Base-by-base conservation (phyloP, 208 protist genomes). In the Blastocrithidia nonstop region DNA sequence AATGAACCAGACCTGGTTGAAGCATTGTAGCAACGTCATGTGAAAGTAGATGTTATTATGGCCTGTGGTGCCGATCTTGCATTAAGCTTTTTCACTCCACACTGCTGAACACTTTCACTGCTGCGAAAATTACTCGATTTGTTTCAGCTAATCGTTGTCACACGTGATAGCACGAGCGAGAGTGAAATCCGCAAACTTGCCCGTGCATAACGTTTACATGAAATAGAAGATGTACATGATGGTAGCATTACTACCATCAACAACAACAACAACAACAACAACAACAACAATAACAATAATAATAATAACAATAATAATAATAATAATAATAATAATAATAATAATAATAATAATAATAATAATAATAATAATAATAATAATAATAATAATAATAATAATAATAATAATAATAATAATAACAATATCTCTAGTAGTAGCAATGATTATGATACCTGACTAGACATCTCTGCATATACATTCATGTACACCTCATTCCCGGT, bases 21-120 rank as follows among this genome's bases (percentile, higher is more conserved):
- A 11, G 31, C 53, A 28, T 45, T 62, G 24, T 19, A 15, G 8
- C 35, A 48, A 27, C 29, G 66, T 11, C 53, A 43, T 8, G 46
- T 38, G n/a, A 45, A 48, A 1, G 59, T 92, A 32, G 29, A 45
- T 8, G 62, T 87, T 5, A 38, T 72, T 4, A 54, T 88, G 26
- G 63, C 57, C 3, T 92, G 83, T 57, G 83, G 83, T 6, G 61
- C 61, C 6, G 83, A 92, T 38, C 32, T 92, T 3, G 88, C 83
- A 42, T 59, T 40, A 1, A 78, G 75, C 23, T 92, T 92, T 56
- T 70, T 75, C 38, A 41, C 24, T 0, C 74, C 74, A 0, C 61
- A 66, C 16, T 77, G 68, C 45, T 92, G 83, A 78, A 41, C 55
- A 0, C 52, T 87, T n/a, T 22, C 50, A 11, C 36, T 81, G 21